Conservation (phyloP, 2,329 filamentous ascomycete species). For the Fusarium xylarioides region DNA sequence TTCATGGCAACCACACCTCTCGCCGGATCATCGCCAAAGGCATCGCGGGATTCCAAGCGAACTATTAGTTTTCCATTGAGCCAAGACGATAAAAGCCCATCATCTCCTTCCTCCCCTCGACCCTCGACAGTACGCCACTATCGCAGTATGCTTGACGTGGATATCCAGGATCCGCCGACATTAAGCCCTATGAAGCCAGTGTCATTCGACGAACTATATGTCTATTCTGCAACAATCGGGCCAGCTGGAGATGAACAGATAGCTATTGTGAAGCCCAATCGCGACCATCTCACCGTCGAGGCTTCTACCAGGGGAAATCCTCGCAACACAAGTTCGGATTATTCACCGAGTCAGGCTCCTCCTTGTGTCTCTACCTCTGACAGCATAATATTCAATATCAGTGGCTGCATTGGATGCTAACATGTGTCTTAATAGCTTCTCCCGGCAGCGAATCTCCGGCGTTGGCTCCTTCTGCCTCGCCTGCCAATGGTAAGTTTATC, state of each 20-base stretch:
- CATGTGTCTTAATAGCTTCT: constrained; percentile 52
- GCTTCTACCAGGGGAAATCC: background rate
- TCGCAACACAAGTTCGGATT: constrained; percentile 10
- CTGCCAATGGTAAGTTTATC: constrained; percentile 50
- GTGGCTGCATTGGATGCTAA: constrained; percentile 47
- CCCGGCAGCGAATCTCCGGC: constrained; percentile 57
- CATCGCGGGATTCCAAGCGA: constrained; percentile 42
- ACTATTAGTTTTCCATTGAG: constrained; percentile 46
- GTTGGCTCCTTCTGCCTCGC: constrained; percentile 52
- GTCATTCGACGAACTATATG: constrained; percentile 58
- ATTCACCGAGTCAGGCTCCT: constrained; percentile 49
- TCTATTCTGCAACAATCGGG: constrained; percentile 37
- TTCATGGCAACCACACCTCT: constrained; percentile 24
- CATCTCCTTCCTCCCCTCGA: constrained; percentile 7
- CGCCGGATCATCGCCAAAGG: constrained; percentile 17
- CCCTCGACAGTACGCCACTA: constrained; percentile 48
- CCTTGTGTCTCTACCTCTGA: constrained; percentile 35
- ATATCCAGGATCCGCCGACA: constrained; percentile 53
- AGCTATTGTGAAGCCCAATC: background rate
- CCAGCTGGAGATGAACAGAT: background rate
- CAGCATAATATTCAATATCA: constrained; percentile 17
- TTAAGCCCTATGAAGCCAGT: constrained; percentile 55
- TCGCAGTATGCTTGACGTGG: constrained; percentile 65
- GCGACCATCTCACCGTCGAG: background rate
- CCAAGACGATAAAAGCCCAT: constrained; percentile 16